Percentiles rank a stretch among this genome's conserved stretches.
phyloP scores from a whole-genome alignment of 2,329 filamentous ascomycete species.

The Mollisiaceae sp. region DNA sequence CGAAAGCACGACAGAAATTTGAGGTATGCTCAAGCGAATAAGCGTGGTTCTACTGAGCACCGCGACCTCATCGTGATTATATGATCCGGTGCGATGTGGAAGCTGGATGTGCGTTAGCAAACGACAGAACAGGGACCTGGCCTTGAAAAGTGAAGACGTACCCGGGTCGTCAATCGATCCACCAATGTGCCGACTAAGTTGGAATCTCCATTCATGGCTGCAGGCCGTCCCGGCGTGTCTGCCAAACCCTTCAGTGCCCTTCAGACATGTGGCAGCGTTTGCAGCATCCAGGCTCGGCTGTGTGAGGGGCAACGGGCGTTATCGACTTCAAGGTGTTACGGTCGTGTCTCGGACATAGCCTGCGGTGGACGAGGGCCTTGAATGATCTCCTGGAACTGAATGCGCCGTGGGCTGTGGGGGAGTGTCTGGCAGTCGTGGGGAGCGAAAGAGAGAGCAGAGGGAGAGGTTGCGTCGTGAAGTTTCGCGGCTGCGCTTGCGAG shows the following conservation, averaged over 20 bases:
- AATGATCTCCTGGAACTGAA: not conserved
- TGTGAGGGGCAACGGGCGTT: not conserved
- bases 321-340: not conserved
- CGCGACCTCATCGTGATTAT: slow-evolving; percentile 65
- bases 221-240: slow-evolving; percentile 28
- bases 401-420: not conserved
- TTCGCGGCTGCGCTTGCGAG: not conserved
- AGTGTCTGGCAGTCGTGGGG: not conserved
- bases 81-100: slow-evolving; percentile 66
- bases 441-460: not conserved
- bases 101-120: slow-evolving; percentile 50
- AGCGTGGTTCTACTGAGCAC: slow-evolving; percentile 65
- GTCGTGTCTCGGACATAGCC: slow-evolving; percentile 6
- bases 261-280: slow-evolving; percentile 36
- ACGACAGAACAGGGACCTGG: not conserved
- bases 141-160: slow-evolving; percentile 42
- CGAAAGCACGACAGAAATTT: slow-evolving; percentile 60
- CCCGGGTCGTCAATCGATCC: slow-evolving; percentile 66
- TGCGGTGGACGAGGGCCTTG: not conserved
- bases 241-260: slow-evolving; percentile 34
- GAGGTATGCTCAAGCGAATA: slow-evolving; percentile 61
- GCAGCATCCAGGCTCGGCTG: slow-evolving; percentile 13
- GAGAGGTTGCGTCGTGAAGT: not conserved
- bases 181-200: slow-evolving; percentile 65
- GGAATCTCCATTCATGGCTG: slow-evolving; percentile 62